A percentile compares a stretch with the other conserved stretches of the same genome.
phyloP scores from a whole-genome alignment of 2,329 filamentous ascomycete species.

The Aspergillus hiratsukae region DNA sequence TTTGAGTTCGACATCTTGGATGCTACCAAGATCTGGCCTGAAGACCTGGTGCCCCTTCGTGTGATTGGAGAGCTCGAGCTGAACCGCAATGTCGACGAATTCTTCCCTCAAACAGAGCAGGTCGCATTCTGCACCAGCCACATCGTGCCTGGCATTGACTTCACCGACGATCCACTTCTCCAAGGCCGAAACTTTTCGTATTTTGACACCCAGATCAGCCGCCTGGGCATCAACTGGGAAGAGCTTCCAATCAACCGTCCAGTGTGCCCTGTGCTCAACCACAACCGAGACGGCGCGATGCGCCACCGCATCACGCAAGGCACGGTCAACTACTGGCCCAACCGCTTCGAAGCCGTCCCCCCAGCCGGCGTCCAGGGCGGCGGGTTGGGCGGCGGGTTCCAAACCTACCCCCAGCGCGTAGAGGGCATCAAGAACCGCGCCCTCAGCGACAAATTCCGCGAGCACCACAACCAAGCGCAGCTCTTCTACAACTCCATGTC shows the following conservation, averaged over 20 bases:
- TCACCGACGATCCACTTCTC: conserved; percentile 68
- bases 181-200: conserved; percentile 68
- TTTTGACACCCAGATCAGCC: conserved; percentile 54
- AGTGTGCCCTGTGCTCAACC: conserved; percentile 69
- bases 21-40: conserved; percentile 81
- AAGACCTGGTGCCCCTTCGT: conserved; percentile 68
- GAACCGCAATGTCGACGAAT: conserved; percentile 76
- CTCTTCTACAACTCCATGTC: background rate
- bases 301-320: conserved; percentile 70
- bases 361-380: conserved; percentile 60
- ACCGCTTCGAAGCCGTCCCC: conserved; percentile 60
- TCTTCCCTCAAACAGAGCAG: conserved; percentile 78
- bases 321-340: conserved; percentile 75
- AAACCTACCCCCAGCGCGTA: conserved; percentile 48
- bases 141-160: conserved; percentile 71
- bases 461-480: background rate
- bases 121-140: conserved; percentile 78
- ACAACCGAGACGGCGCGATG: conserved; percentile 70
- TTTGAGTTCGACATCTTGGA: conserved; percentile 86
- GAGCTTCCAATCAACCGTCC: conserved; percentile 74
- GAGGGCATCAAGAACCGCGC: conserved; percentile 60
- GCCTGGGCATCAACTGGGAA: conserved; percentile 70
- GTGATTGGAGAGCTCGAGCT: conserved; percentile 77
- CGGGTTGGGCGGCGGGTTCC: conserved; percentile 68
- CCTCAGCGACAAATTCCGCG: conserved; percentile 9